These are phyloP conservation scores for Tephrocybe sp. DNA, from an alignment of 768 basidiomycete species.

Conservation along the genomic window DNA sequence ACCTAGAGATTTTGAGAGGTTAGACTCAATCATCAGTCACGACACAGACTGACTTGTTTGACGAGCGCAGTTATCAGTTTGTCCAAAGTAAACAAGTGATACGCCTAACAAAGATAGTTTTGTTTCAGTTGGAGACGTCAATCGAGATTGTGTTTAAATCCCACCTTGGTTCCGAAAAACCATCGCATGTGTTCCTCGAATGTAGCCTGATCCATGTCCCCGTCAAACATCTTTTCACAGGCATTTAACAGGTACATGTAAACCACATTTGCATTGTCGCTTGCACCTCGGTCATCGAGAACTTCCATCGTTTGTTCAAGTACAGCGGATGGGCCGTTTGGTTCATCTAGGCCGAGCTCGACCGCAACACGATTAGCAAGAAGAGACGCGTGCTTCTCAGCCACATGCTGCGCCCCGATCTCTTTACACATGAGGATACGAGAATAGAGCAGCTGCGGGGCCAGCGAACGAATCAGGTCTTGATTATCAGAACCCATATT, in stretches of 20 bases:
- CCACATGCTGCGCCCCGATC: conserved; percentile 68
- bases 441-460: conserved; percentile 75
- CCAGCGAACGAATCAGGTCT: conserved; percentile 9
- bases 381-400: conserved; percentile 60
- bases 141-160: conserved; percentile 15
- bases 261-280: conserved; percentile 59
- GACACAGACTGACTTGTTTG: conserved; percentile 67
- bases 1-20: conserved; percentile 47
- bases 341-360: conserved; percentile 82
- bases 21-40: not conserved
- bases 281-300: conserved; percentile 46
- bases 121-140: conserved; percentile 4
- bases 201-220: conserved; percentile 84
- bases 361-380: conserved; percentile 80
- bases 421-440: conserved; percentile 85
- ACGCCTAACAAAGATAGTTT: conserved; percentile 59
- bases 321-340: conserved; percentile 68
- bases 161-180: conserved; percentile 86
- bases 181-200: conserved; percentile 96
- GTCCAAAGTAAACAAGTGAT: conserved; percentile 90
- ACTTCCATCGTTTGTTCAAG: conserved; percentile 67
- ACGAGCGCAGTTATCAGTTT: conserved; percentile 85
- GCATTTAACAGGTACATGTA: conserved; percentile 88
- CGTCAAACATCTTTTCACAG: conserved; percentile 92
- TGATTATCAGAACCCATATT: conserved; percentile 10